These are phyloP conservation scores for Penicillium argentinense DNA, from an alignment of 495 filamentous ascomycete genomes.

Conservation along the genomic window DNA sequence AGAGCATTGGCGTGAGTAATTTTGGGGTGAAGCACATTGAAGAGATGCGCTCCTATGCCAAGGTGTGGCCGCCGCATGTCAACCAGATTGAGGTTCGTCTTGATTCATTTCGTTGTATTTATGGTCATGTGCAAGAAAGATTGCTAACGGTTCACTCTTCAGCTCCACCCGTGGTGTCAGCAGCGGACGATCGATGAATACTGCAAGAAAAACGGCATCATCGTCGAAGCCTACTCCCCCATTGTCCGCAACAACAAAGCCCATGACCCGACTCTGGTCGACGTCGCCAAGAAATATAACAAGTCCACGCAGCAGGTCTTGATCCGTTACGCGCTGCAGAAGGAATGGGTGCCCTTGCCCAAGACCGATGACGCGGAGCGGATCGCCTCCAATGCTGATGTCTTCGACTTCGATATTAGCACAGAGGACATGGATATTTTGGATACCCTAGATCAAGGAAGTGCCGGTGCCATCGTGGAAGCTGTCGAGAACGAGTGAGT, in stretches of 20 bases:
- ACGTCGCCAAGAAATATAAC: conserved; percentile 52
- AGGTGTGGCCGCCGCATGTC: conserved; percentile 63
- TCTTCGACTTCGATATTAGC: conserved; percentile 65
- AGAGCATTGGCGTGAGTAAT: conserved; percentile 70
- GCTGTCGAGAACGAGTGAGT: conserved; percentile 48
- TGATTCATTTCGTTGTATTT: too few species aligned
- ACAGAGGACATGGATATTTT: conserved; percentile 61
- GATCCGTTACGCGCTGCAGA: conserved; percentile 60
- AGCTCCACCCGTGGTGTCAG: conserved; percentile 70
- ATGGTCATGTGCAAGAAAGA: too few species aligned
- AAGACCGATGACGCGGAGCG: conserved; percentile 66
- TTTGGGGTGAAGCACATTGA: conserved; percentile 62
- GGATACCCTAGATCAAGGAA: conserved; percentile 66
- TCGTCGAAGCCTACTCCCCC: conserved; percentile 66
- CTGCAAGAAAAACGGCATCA: conserved; percentile 59
- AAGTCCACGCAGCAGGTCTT: conserved; percentile 53
- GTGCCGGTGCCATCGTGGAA: conserved; percentile 51
- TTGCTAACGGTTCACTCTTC: not conserved
- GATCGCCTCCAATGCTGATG: conserved; percentile 62
- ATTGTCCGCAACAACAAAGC: conserved; percentile 62
- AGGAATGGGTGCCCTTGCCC: conserved; percentile 71
- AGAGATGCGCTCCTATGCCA: conserved; percentile 60
- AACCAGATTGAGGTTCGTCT: conserved; percentile 77
- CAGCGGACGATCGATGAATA: conserved; percentile 60
- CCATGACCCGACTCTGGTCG: conserved; percentile 53